These are phyloP conservation scores for Gossypium herbaceum DNA, from an alignment of 345 rosid genomes.

Conservation along the genomic window DNA sequence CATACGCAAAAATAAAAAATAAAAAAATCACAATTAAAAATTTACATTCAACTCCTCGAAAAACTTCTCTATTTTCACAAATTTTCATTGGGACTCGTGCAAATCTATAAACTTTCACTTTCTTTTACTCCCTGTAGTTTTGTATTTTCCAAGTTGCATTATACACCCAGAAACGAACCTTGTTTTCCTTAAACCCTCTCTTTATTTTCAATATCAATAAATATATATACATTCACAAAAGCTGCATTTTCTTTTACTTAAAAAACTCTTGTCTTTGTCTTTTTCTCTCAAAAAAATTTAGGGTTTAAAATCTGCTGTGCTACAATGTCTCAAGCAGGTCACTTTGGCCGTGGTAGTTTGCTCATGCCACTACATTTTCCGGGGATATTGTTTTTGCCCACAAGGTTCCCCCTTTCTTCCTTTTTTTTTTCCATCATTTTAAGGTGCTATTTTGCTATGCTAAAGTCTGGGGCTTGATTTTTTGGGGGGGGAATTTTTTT, in stretches of 20 bases:
- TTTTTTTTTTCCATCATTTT: background rate
- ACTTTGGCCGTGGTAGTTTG: constrained; percentile 8
- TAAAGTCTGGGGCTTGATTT: background rate
- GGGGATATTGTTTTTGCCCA: constrained; percentile 16
- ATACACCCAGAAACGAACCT: constrained; percentile 4
- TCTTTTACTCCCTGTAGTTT: background rate
- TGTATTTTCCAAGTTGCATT: no score
- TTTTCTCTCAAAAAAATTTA: constrained; percentile 1
- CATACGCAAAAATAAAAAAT: constrained; percentile 20
- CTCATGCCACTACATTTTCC: background rate
- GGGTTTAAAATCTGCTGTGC: constrained; percentile 24
- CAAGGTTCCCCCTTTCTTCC: constrained; percentile 10
- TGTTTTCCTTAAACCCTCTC: background rate
- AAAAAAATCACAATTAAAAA: background rate
- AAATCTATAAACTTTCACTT: constrained; percentile 1
- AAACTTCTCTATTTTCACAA: background rate
- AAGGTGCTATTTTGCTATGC: background rate
- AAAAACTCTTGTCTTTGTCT: background rate
- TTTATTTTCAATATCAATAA: background rate
- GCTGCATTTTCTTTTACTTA: background rate
- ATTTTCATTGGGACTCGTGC: constrained; percentile 23
- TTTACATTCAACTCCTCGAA: constrained; percentile 3
- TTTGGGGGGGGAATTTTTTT: background rate
- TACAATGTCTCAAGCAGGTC: constrained; percentile 15
- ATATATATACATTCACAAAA: background rate